Evolutionary conservation across 73 alveolate species (phyloP).

Genomic region (Paramecium sexaurelia): DNA sequence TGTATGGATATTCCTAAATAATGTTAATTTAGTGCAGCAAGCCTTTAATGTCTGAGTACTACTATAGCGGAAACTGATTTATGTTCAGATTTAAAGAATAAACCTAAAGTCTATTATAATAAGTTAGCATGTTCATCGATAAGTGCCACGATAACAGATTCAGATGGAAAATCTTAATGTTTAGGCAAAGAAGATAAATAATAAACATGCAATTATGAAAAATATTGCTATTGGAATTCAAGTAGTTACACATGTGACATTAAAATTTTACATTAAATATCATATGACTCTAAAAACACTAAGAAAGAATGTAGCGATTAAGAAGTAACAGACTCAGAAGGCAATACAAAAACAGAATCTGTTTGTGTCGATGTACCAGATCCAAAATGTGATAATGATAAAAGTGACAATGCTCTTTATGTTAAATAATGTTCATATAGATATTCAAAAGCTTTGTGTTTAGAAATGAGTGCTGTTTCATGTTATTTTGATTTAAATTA

Average conservation of each 20-base stretch:
- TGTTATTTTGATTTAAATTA: constrained; percentile 32
- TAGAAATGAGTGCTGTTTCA: background rate
- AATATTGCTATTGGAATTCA: constrained; percentile 31
- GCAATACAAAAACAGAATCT: background rate
- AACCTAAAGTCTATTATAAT: background rate
- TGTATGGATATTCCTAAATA: background rate
- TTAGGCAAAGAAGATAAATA: background rate
- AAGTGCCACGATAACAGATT: background rate
- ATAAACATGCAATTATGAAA: background rate
- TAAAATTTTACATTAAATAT: background rate
- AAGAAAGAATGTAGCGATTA: background rate
- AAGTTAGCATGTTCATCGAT: background rate
- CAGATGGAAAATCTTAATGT: background rate
- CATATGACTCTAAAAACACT: background rate
- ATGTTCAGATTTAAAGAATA: background rate
- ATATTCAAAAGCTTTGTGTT: constrained; percentile 44
- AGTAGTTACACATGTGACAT: background rate
- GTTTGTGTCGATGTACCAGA: background rate
- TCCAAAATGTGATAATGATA: background rate
- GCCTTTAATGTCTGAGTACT: background rate
- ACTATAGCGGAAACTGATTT: background rate
- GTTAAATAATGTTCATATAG: background rate
- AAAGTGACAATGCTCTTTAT: background rate
- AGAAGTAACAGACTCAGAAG: background rate
- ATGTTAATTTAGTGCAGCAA: background rate